Conservation (phyloP, 495 filamentous ascomycete species). For the Podospora pseudopauciseta region DNA sequence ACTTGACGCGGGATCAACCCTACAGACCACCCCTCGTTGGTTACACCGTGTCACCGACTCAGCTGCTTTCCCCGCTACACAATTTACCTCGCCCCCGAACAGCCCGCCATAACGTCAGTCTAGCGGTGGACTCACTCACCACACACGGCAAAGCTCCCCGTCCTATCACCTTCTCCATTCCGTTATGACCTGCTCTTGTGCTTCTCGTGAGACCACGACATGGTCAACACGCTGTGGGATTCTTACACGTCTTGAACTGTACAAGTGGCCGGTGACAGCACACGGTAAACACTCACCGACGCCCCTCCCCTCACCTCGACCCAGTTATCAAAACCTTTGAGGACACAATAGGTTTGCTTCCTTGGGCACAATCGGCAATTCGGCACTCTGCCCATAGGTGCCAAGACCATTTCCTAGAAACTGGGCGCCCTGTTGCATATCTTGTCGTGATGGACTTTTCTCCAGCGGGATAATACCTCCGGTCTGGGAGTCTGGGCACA, state of each 20-base stretch:
- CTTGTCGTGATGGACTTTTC: not conserved
- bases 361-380: not conserved
- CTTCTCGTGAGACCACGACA: not conserved
- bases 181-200: not conserved
- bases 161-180: not conserved
- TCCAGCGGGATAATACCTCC: not conserved
- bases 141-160: not conserved
- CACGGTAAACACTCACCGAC: not conserved
- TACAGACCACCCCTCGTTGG: not conserved
- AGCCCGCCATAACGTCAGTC: constrained; percentile 2
- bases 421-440: not conserved
- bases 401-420: not conserved
- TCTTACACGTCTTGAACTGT: too few species aligned
- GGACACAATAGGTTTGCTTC: too few species aligned
- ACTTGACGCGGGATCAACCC: not conserved
- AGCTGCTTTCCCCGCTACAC: constrained; percentile 1
- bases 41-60: constrained; percentile 4
- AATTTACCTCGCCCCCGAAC: not conserved
- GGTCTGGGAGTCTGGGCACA: not conserved
- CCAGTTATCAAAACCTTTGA: too few species aligned
- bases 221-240: not conserved
- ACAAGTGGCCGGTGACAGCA: not conserved
- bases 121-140: constrained; percentile 4
- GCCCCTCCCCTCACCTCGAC: too few species aligned
- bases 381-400: not conserved